Conservation (phyloP, 306 rosid genomes). For the Prunus salicina region DNA sequence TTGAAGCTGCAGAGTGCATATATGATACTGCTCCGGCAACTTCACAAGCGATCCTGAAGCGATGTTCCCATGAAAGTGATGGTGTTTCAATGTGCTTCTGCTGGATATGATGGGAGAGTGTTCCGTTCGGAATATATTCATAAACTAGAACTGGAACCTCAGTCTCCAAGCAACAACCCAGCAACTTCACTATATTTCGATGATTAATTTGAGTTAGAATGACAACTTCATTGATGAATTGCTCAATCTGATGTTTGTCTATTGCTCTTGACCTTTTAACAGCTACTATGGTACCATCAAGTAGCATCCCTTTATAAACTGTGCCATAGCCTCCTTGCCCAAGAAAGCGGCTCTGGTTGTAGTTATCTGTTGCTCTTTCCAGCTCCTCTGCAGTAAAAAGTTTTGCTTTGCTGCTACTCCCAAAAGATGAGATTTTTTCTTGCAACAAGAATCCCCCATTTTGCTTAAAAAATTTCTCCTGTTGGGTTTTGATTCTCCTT, state of each 20-base stretch:
- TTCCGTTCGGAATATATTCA: constrained; percentile 57
- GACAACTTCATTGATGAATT: constrained; percentile 45
- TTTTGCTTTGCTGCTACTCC: constrained; percentile 36
- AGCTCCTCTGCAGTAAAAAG: constrained; percentile 47
- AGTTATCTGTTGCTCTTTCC: constrained; percentile 39
- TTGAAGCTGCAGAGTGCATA: constrained; percentile 60
- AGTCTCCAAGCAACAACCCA: constrained; percentile 59
- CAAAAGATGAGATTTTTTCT: constrained; percentile 31
- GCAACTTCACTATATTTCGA: constrained; percentile 32
- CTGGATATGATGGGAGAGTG: constrained; percentile 44
- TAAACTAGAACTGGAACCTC: constrained; percentile 55
- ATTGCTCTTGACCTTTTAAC: constrained; percentile 37
- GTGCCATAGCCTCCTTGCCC: constrained; percentile 36
- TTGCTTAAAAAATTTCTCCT: constrained; percentile 46
- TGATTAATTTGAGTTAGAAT: constrained; percentile 57
- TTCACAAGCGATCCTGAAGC: constrained; percentile 54
- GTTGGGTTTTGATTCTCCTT: constrained; percentile 17
- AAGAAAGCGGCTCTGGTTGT: constrained; percentile 15
- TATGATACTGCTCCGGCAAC: constrained; percentile 68
- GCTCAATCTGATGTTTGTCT: constrained; percentile 28
- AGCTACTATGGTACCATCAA: constrained; percentile 27
- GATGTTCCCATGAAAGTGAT: constrained; percentile 40
- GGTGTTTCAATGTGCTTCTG: constrained; percentile 18
- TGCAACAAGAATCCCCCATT: constrained; percentile 55
- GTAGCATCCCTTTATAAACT: constrained; percentile 34